Conservation (phyloP, 2,329 filamentous ascomycete species). For the Venturia carpophila region DNA sequence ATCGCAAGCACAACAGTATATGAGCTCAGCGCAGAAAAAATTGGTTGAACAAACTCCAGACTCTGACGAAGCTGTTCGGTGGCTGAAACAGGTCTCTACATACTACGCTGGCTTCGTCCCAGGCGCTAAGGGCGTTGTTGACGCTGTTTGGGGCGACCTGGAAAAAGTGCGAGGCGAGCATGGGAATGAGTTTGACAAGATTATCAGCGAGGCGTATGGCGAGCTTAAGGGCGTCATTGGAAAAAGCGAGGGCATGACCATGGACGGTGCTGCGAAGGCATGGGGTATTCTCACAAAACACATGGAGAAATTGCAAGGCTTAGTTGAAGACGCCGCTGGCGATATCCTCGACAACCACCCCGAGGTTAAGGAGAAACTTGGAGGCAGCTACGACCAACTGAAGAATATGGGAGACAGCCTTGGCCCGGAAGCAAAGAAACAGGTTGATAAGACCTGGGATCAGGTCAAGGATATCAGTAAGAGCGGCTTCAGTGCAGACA, state of each 20-base stretch:
- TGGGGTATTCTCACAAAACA: constrained; percentile 58
- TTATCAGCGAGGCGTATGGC: constrained; percentile 59
- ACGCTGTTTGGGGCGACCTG: constrained; percentile 61
- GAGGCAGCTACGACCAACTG: constrained; percentile 58
- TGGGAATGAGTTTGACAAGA: constrained; percentile 59
- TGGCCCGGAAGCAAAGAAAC: constrained; percentile 69
- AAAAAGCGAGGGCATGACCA: constrained; percentile 46
- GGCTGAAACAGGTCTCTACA: constrained; percentile 57
- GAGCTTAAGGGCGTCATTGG: constrained; percentile 54
- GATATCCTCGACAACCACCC: constrained; percentile 69
- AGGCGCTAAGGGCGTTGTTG: constrained; percentile 60
- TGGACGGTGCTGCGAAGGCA: constrained; percentile 54
- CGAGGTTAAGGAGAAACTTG: constrained; percentile 62
- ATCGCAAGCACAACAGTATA: constrained; percentile 52
- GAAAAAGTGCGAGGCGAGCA: constrained; percentile 61
- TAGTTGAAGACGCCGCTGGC: constrained; percentile 54
- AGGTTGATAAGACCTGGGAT: constrained; percentile 63
- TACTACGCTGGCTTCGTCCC: constrained; percentile 66
- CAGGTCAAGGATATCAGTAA: constrained; percentile 58
- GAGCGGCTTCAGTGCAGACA: constrained; percentile 51
- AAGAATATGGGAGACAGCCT: constrained; percentile 62
- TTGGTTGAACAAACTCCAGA: constrained; percentile 56
- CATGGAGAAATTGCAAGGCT: constrained; percentile 49
- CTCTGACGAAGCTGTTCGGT: constrained; percentile 58
- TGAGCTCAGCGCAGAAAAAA: constrained; percentile 52